phyloP scores from a whole-genome alignment of 2,329 filamentous ascomycete genomes.

The Penicillium sp. region DNA sequence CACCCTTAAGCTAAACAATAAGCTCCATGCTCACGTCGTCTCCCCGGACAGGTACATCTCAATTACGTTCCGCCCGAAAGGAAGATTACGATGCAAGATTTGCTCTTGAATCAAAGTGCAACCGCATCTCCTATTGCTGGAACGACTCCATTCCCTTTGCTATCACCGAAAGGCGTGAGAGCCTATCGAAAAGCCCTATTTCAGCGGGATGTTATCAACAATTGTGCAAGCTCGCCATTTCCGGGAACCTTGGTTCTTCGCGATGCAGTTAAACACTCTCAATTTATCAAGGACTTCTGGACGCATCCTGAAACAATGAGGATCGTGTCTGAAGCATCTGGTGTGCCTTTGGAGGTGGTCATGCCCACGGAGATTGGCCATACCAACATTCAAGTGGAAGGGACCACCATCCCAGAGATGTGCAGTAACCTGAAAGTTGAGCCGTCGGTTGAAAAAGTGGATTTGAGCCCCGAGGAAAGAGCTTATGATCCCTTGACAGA shows the following conservation, averaged over 20 bases:
- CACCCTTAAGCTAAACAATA: background rate
- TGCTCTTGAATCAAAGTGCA: conserved; percentile 5
- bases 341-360: conserved; percentile 20
- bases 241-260: conserved; percentile 23
- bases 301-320: conserved; percentile 22
- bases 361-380: conserved; percentile 28
- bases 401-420: conserved; percentile 17
- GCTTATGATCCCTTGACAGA: conserved; percentile 20
- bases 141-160: conserved; percentile 11
- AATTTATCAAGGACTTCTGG: conserved; percentile 26
- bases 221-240: conserved; percentile 15
- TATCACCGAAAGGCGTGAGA: conserved; percentile 11
- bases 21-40: background rate
- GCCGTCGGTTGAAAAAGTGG: conserved; percentile 13
- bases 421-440: conserved; percentile 14
- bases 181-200: conserved; percentile 15
- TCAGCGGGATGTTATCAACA: conserved; percentile 7
- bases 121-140: conserved; percentile 10
- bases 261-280: conserved; percentile 20
- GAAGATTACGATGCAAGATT: conserved; percentile 13
- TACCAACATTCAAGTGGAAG: conserved; percentile 25
- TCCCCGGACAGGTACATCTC: conserved; percentile 13
- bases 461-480: conserved; percentile 12
- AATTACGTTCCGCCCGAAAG: conserved; percentile 11
- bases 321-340: conserved; percentile 22